Conservation (phyloP, 495 filamentous ascomycete species). For the Podospora sp. region DNA sequence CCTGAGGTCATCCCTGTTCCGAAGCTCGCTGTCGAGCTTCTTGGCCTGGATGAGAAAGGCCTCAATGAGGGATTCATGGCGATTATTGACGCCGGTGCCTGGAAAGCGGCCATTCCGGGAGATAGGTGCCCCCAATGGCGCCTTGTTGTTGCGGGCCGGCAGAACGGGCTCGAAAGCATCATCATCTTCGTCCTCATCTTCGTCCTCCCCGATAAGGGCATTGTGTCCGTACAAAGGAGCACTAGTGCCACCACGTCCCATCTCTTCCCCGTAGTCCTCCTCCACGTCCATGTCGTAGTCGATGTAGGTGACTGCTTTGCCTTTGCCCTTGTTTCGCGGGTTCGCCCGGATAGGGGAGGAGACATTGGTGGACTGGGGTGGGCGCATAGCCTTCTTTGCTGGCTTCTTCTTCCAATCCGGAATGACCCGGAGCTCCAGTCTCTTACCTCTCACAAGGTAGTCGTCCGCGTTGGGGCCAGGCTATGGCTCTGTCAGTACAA, state of each 20-base stretch:
- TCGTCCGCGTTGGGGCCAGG: background rate
- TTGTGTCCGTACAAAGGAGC: background rate
- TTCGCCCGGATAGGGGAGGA: slow-evolving; percentile 70
- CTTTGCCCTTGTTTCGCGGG: slow-evolving; percentile 42
- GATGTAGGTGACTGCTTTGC: slow-evolving; percentile 42
- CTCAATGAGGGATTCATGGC: slow-evolving; percentile 57
- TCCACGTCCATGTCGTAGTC: slow-evolving; percentile 44
- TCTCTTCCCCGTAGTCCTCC: slow-evolving; percentile 46
- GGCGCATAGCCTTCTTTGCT: slow-evolving; percentile 53
- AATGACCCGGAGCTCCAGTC: background rate
- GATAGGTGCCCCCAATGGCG: slow-evolving; percentile 69
- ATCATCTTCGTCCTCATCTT: slow-evolving; percentile 50
- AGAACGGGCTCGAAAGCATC: slow-evolving; percentile 59
- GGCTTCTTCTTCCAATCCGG: background rate
- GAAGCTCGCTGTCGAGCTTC: slow-evolving; percentile 63
- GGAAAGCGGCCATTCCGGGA: slow-evolving; percentile 66
- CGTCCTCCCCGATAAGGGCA: slow-evolving; percentile 41
- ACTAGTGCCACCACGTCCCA: background rate
- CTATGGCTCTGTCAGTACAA: background rate
- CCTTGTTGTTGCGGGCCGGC: slow-evolving; percentile 25
- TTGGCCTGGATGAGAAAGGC: slow-evolving; percentile 75
- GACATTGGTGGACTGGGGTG: slow-evolving; percentile 80
- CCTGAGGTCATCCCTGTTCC: slow-evolving; percentile 62
- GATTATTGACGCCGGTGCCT: slow-evolving; percentile 54
- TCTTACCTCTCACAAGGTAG: background rate